phyloP scores from a whole-genome alignment of 352 stramenopile species.

The Pythium biforme region DNA sequence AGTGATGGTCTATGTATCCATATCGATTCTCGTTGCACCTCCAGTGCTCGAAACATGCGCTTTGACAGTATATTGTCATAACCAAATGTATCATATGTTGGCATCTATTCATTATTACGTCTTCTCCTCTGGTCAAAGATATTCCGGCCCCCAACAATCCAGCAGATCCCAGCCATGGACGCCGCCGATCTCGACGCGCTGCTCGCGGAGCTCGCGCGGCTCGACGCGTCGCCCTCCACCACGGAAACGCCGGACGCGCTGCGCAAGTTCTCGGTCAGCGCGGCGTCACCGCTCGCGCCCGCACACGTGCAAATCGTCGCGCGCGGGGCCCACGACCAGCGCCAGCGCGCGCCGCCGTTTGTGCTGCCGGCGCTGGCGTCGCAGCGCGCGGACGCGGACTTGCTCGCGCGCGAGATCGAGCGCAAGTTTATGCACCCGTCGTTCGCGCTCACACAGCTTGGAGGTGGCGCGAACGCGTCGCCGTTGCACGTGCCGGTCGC shows the following conservation, averaged over 20 bases:
- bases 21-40: not conserved
- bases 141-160: not conserved
- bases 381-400: constrained; percentile 27
- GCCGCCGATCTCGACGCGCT: constrained; percentile 25
- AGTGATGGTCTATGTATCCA: constrained; percentile 18
- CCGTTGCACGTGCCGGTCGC: constrained; percentile 42
- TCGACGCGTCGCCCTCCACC: constrained; percentile 1
- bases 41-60: not conserved
- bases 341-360: constrained; percentile 29
- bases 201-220: constrained; percentile 21
- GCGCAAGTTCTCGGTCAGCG: constrained; percentile 45
- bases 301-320: constrained; percentile 51
- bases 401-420: constrained; percentile 33
- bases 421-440: constrained; percentile 26
- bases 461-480: not conserved
- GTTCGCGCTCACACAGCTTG: constrained; percentile 21
- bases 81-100: not conserved
- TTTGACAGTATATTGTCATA: not conserved
- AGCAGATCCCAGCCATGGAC: constrained; percentile 20
- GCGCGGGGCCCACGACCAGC: not conserved
- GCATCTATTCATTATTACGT: not conserved
- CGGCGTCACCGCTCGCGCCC: constrained; percentile 42
- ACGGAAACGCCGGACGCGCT: constrained; percentile 16
- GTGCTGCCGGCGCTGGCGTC: constrained; percentile 43
- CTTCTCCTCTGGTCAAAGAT: not conserved